phyloP scores from a whole-genome alignment of 495 filamentous ascomycete species.

The Aspergillus kassunensis region DNA sequence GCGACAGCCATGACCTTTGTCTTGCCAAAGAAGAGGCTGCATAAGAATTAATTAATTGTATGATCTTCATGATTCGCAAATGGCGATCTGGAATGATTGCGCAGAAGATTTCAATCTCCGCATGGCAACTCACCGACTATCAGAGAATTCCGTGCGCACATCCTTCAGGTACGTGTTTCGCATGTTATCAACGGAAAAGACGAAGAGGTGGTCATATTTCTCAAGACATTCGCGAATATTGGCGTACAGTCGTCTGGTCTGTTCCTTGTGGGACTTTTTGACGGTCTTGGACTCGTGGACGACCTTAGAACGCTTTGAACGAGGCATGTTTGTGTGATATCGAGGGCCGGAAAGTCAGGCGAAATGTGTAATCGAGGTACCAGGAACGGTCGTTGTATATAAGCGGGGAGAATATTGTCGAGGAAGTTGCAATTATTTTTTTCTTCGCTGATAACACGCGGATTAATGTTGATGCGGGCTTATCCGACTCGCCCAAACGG shows the following conservation, averaged over 20 bases:
- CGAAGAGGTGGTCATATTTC: conserved; percentile 83
- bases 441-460: conserved; percentile 42
- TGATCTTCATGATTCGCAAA: no score
- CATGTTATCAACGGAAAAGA: conserved; percentile 96
- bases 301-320: conserved; percentile 87
- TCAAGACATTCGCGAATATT: conserved; percentile 84
- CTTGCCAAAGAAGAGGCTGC: conserved; percentile 93
- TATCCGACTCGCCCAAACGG: conserved; percentile 34
- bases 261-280: conserved; percentile 87
- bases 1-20: conserved; percentile 97
- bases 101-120: neutral
- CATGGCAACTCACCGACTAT: conserved; percentile 64
- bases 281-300: conserved; percentile 82
- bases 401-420: conserved; percentile 12
- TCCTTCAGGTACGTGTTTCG: conserved; percentile 95
- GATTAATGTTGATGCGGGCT: conserved; percentile 38
- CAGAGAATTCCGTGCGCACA: conserved; percentile 75
- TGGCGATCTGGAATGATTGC: no score
- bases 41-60: conserved; percentile 5
- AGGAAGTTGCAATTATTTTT: conserved; percentile 24
- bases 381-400: conserved; percentile 11
- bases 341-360: neutral
- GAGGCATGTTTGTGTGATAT: conserved; percentile 67
- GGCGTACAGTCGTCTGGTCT: conserved; percentile 80
- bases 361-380: neutral